Percentiles rank a stretch among this genome's conserved stretches.
Conservation (phyloP, 306 rosid species). For the Pyrus betulifolia region DNA sequence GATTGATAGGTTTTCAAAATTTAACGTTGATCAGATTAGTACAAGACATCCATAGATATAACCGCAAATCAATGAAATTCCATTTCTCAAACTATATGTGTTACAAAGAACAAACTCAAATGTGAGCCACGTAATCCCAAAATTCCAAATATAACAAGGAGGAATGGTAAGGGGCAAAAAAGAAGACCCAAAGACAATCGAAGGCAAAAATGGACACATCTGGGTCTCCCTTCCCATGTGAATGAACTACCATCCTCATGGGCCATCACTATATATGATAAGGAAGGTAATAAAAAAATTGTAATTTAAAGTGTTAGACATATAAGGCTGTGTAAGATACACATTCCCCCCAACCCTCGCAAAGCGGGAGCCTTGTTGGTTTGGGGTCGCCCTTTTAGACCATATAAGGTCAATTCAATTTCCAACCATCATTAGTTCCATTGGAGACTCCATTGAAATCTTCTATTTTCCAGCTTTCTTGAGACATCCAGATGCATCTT, state of each 20-base stretch:
- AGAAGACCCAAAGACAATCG: not conserved
- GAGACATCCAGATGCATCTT: conserved; percentile 12
- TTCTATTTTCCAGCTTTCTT: conserved; percentile 18
- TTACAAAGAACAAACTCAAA: conserved; percentile 15
- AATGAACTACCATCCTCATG: conserved; percentile 15
- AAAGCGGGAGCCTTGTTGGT: no score
- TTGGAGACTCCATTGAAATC: conserved; percentile 17
- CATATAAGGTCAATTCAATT: conserved; percentile 13
- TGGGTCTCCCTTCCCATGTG: conserved; percentile 13
- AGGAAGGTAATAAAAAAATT: not conserved
- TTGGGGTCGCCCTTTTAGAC: not conserved
- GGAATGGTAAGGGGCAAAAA: not conserved
- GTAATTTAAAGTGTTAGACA: not conserved
- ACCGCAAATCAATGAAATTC: conserved; percentile 6
- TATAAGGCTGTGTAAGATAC: no score
- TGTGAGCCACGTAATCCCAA: not conserved
- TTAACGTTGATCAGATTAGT: no score
- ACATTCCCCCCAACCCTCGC: no score
- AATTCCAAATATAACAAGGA: not conserved
- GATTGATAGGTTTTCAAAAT: no score
- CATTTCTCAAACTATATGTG: conserved; percentile 16
- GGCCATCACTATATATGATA: not conserved
- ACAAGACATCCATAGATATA: not conserved
- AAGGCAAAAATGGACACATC: conserved; percentile 22
- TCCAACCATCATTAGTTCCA: conserved; percentile 5